Evolutionary conservation across 2,329 filamentous ascomycete species (phyloP), one percentile per base, ranked within the genome.

Genomic region (Apiospora sp.): DNA sequence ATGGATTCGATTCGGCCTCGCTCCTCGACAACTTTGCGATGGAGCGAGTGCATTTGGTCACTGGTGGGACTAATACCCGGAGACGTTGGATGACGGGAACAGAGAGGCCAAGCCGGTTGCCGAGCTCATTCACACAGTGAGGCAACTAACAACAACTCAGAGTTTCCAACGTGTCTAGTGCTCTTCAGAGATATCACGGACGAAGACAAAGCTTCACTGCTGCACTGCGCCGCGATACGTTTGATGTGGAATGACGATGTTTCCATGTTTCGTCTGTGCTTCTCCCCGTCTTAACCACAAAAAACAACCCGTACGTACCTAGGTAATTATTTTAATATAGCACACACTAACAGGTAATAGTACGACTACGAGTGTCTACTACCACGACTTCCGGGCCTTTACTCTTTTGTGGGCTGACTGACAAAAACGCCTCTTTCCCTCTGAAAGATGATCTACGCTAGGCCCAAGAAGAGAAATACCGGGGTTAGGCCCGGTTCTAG

Each of bases 391-490:
- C 3, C 46, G 46, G 46, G 46, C 46, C 46, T 37, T 16, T 37
- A 6, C 3, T 64, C 34, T 64, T 64, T 34, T n/a, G 58, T 41
- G 58, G 58, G 58, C 58, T 41, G 58, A 41, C 30, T 41, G 58
- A 64, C 58, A 58, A 64, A 61, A 64, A 64, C 58, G 58, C 58
- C 58, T 64, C 58, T 64, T 64, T 61, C 4, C 30, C n/a, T 37
- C 27, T 64, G 58, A 64, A 64, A 64, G 67, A 68, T 68, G 67
- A 68, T 68, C 41, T 68, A 44, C 67, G 64, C 64, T 68, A 68
- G 64, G 37, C 64, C 37, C 64, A 68, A 68, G 27, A 30, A 46
- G 64, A 44, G 67, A 48, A 48, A 68, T 34, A 48, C n/a, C 58
- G 58, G 58, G 58, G 58, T 64, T 41, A 64, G 34, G 34, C 58